These are phyloP conservation scores for Eimeria falciformis DNA, from an alignment of 169 alveolate genomes.

Conservation along the genomic window DNA sequence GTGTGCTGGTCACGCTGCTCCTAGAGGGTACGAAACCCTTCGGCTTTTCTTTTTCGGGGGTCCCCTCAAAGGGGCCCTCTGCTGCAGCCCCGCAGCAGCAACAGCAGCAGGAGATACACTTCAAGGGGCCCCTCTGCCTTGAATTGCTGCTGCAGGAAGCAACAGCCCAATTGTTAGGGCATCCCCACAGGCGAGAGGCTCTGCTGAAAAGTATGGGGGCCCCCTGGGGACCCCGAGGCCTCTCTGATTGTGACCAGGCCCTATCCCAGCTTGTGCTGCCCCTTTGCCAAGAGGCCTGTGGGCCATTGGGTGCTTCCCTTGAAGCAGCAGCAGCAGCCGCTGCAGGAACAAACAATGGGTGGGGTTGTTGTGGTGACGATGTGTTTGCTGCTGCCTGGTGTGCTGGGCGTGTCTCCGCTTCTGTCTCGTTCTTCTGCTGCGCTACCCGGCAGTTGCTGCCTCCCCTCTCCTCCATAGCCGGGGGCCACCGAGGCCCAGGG, in stretches of 20 bases:
- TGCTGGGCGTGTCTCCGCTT: constrained; percentile 16
- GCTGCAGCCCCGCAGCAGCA: constrained; percentile 26
- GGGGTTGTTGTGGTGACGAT: neutral
- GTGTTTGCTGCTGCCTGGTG: neutral
- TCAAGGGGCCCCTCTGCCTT: constrained; percentile 24
- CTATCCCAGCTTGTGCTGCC: neutral
- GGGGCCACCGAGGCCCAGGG: neutral
- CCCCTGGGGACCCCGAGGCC: neutral
- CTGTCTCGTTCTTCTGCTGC: constrained; percentile 37
- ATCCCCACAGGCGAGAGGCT: neutral
- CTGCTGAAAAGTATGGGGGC: neutral
- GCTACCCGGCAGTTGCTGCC: constrained; percentile 27
- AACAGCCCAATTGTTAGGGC: constrained; percentile 1
- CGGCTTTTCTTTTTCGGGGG: neutral
- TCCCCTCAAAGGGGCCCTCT: neutral
- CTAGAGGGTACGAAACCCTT: constrained; percentile 33
- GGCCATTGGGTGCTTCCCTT: neutral
- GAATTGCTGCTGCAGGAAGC: constrained; percentile 47
- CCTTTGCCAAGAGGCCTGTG: constrained; percentile 19
- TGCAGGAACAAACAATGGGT: neutral
- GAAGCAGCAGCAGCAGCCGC: constrained; percentile 36
- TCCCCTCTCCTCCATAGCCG: neutral
- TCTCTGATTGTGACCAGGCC: neutral
- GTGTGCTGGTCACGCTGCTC: neutral
- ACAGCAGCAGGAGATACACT: neutral